These are phyloP conservation scores for sweet orange (Citrus sinensis) DNA, from an alignment of 345 rosid species.

Conservation along the genomic window DNA sequence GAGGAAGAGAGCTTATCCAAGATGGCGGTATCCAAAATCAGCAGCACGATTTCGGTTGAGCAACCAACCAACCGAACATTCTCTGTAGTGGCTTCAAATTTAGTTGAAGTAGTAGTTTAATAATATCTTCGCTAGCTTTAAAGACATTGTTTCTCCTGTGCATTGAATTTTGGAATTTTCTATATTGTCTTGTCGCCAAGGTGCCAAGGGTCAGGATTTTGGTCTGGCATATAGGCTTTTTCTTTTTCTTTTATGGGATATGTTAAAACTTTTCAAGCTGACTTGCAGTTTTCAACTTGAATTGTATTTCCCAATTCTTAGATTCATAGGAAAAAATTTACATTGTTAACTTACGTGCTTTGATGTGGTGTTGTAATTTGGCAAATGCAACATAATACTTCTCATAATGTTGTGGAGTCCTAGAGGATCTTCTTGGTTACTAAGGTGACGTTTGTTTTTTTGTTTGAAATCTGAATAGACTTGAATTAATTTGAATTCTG, in stretches of 20 bases:
- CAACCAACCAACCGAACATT: constrained; percentile 40
- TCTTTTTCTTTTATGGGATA: constrained; percentile 1
- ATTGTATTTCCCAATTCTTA: no score
- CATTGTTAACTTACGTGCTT: no score
- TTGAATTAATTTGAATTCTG: no score
- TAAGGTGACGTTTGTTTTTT: no score
- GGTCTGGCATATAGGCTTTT: constrained; percentile 35
- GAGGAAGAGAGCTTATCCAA: constrained; percentile 43
- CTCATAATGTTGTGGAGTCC: no score
- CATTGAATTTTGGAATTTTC: not conserved
- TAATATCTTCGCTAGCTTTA: constrained; percentile 5
- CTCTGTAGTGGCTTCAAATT: constrained; percentile 76
- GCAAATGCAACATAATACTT: no score
- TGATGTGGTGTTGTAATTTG: no score
- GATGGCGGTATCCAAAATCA: constrained; percentile 37
- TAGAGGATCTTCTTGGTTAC: no score
- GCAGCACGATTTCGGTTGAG: constrained; percentile 48
- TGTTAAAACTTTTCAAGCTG: no score
- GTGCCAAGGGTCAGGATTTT: constrained; percentile 35
- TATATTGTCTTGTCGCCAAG: constrained; percentile 11
- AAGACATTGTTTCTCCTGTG: not conserved
- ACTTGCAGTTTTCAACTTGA: no score
- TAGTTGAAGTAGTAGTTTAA: constrained; percentile 28
- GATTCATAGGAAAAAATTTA: no score
- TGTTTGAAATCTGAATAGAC: no score